Conservation (phyloP, 2,329 filamentous ascomycete species). For the Fusarium duplospermum region DNA sequence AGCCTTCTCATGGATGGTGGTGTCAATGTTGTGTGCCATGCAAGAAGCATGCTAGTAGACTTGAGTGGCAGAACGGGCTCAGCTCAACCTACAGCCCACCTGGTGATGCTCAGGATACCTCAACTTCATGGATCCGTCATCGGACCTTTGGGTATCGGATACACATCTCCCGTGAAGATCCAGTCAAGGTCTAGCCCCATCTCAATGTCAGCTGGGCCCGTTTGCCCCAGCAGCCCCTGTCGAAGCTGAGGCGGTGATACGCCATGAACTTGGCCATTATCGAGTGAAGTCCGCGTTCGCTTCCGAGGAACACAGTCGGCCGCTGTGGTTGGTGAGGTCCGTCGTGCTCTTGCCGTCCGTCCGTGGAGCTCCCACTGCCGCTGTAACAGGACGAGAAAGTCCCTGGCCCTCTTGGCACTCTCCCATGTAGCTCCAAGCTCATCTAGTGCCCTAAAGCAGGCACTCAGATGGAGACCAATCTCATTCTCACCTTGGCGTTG, state of each 20-base stretch:
- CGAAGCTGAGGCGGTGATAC: conserved; percentile 12
- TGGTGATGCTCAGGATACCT: neutral
- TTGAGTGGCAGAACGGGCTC: too few relatives aligned
- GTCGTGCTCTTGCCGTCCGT: conserved; percentile 5
- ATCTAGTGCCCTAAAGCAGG: conserved; percentile 42
- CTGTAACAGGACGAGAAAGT: conserved; percentile 40
- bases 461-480: conserved; percentile 28
- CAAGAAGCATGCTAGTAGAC: neutral
- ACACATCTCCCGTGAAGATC: conserved; percentile 33
- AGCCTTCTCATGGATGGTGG: neutral
- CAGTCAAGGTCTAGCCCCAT: conserved; percentile 33
- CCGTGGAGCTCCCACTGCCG: conserved; percentile 35
- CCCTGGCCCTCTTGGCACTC: conserved; percentile 38
- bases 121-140: neutral
- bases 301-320: conserved; percentile 27
- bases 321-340: neutral
- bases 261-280: conserved; percentile 6
- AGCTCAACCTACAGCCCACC: neutral
- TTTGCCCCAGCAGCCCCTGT: conserved; percentile 7
- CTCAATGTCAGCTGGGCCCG: conserved; percentile 24
- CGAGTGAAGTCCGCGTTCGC: conserved; percentile 19
- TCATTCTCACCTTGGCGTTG: conserved; percentile 13
- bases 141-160: conserved; percentile 5
- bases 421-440: conserved; percentile 39
- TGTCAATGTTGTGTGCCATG: neutral